A percentile compares a stretch with the other conserved stretches of the same genome.
These are phyloP conservation scores for Prorocentrum cordatum DNA, from an alignment of 169 alveolate genomes.

Conservation along the genomic window DNA sequence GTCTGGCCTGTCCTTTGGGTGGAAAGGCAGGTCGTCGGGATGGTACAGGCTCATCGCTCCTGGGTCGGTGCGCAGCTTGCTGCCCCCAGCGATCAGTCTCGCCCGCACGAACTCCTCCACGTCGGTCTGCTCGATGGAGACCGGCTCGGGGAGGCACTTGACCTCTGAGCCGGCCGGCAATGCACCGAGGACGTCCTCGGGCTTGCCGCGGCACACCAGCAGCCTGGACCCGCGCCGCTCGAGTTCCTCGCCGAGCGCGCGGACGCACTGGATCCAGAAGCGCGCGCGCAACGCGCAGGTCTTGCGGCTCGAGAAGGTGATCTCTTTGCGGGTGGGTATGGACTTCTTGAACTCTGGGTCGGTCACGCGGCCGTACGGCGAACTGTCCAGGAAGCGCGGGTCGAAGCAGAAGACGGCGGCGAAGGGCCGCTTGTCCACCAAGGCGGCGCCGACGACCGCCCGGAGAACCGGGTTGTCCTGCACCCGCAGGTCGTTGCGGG, in stretches of 20 bases:
- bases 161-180: constrained; percentile 30
- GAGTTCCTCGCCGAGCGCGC: neutral
- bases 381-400: constrained; percentile 45
- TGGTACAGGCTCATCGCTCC: constrained; percentile 63
- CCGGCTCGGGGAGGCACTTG: constrained; percentile 32
- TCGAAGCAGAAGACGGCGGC: constrained; percentile 26
- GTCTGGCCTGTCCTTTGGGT: neutral
- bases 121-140: constrained; percentile 44
- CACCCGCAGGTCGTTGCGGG: too few relatives aligned
- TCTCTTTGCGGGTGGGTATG: constrained; percentile 28
- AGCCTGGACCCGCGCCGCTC: neutral
- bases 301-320: constrained; percentile 11
- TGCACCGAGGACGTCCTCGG: constrained; percentile 6
- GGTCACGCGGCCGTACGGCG: constrained; percentile 17
- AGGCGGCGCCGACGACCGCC: constrained; percentile 17
- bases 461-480: constrained; percentile 51
- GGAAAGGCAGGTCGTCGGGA: constrained; percentile 36
- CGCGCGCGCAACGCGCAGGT: constrained; percentile 15
- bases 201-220: constrained; percentile 37
- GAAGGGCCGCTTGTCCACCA: constrained; percentile 8
- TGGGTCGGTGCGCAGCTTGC: constrained; percentile 20
- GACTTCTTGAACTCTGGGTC: constrained; percentile 40
- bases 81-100: neutral
- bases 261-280: constrained; percentile 35
- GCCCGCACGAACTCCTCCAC: constrained; percentile 14